These are phyloP conservation scores for Paxillus involutus DNA, from an alignment of 768 basidiomycete species.

Conservation along the genomic window DNA sequence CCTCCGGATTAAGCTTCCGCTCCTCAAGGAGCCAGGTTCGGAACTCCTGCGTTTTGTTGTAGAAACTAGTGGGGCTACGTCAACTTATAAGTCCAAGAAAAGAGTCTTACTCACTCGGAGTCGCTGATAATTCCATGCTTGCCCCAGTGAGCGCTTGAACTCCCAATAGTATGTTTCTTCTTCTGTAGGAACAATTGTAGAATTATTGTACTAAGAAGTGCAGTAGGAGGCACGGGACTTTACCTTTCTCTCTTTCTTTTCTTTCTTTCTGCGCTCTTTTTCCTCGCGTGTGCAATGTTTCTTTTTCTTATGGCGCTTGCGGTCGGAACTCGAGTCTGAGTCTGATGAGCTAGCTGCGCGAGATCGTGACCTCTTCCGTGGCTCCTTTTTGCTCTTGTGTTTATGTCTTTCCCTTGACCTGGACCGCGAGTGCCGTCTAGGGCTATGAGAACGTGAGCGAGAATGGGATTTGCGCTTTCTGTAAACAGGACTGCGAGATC, in stretches of 20 bases:
- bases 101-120: constrained; percentile 59
- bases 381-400: constrained; percentile 24
- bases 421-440: constrained; percentile 35
- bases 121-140: constrained; percentile 88
- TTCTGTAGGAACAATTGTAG: constrained; percentile 43
- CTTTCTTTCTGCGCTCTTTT: constrained; percentile 55
- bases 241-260: constrained; percentile 73
- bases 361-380: constrained; percentile 35
- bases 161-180: constrained; percentile 47
- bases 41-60: constrained; percentile 83
- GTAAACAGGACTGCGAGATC: constrained; percentile 16
- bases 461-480: constrained; percentile 19
- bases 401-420: constrained; percentile 28
- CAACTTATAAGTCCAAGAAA: constrained; percentile 6
- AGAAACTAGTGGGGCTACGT: constrained; percentile 53
- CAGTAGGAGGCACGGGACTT: constrained; percentile 14
- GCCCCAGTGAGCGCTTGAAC: constrained; percentile 72
- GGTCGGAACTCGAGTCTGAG: constrained; percentile 31
- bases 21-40: constrained; percentile 93
- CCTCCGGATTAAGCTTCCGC: constrained; percentile 87
- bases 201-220: neutral
- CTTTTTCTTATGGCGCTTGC: constrained; percentile 44
- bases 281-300: constrained; percentile 44
- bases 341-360: constrained; percentile 43
- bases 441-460: constrained; percentile 27